Evolutionary conservation across 495 filamentous ascomycete genomes (phyloP), one percentile per base, ranked within the genome.

Genomic region (Aspergillus sclerotioniger): DNA sequence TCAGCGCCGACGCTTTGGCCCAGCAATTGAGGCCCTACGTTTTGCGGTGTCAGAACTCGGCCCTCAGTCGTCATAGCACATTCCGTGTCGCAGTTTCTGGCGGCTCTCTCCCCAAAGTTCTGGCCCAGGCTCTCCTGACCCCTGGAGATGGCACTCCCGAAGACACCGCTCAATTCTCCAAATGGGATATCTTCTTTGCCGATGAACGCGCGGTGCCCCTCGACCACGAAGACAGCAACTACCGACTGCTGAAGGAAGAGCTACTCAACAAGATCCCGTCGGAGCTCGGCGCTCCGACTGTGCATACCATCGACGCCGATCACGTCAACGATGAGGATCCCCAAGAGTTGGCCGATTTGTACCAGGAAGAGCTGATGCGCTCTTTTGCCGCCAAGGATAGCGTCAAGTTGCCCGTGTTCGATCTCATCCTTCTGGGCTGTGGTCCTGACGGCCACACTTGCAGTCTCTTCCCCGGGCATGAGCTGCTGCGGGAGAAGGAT

Each of bases 141-240:
- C 73, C 79, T 0, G 73, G 84, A 16, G 76, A 81, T 57, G 84
- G 80, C 35, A 69, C 70, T 33, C 70, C 76, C 10, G 85, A 87
- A 25, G 86, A 90, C 58, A 78, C 74, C 8, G 72, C 91, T 54
- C 77, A 86, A 62, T 97, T 93, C 79, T 77, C 79, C 67, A 91
- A 89, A 67, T 98, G 94, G 94, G 88, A 98, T 63, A 89, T 98
- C 68, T 98, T 97, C 82, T 98, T 96, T 75, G 93, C 93, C 61
- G 94, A 98, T 65, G 94, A 98, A 82, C 90, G 94, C 62, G 88
- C 88, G 28, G 95, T 98, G 29, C 90, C 95, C 9, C 87, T 97
- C 63, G 85, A 92, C 69, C 86, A 98, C 73, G 78, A 81, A 46
- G 95, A 98, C 76, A 96, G 91, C 77, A 98, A 98, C 77, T 96